These are phyloP conservation scores for Kodamaea derodonti DNA, from an alignment of 1,139 yeast genomes.

Conservation along the genomic window DNA sequence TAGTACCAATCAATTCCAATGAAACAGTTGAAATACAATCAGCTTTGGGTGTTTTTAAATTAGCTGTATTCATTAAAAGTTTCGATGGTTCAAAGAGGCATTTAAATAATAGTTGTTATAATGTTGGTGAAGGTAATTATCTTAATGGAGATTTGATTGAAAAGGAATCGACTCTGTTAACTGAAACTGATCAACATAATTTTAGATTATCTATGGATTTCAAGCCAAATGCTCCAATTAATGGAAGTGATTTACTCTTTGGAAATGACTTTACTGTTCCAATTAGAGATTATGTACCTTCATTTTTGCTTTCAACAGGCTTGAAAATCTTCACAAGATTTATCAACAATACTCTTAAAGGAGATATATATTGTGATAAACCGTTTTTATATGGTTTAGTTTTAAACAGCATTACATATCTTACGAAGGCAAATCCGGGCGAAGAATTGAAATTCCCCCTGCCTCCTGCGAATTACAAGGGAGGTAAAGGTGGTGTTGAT, in stretches of 20 bases:
- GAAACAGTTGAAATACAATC: slow-evolving; percentile 33
- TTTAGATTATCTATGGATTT: slow-evolving; percentile 35
- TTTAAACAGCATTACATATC: slow-evolving; percentile 50
- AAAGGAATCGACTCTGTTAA: slow-evolving; percentile 7
- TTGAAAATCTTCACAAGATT: slow-evolving; percentile 55
- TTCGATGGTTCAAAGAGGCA: slow-evolving; percentile 47
- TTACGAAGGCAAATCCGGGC: slow-evolving; percentile 13
- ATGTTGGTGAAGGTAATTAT: slow-evolving; percentile 26
- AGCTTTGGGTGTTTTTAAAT: slow-evolving; percentile 34
- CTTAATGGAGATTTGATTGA: slow-evolving; percentile 24
- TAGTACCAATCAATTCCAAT: slow-evolving; percentile 46
- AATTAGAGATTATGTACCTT: slow-evolving; percentile 57
- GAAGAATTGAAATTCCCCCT: not conserved
- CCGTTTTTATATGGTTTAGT: slow-evolving; percentile 65
- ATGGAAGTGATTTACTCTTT: slow-evolving; percentile 52
- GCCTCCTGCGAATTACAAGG: slow-evolving; percentile 9
- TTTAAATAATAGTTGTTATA: slow-evolving; percentile 29
- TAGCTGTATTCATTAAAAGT: slow-evolving; percentile 39
- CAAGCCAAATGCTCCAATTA: slow-evolving; percentile 37
- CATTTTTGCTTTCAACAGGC: slow-evolving; percentile 39
- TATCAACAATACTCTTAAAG: slow-evolving; percentile 62
- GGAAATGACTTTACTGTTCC: slow-evolving; percentile 70
- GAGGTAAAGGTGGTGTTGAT: slow-evolving; percentile 9
- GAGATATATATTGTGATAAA: slow-evolving; percentile 57
- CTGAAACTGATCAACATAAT: slow-evolving; percentile 20